phyloP scores from a whole-genome alignment of 1,284 basidiomycete genomes.

The Boletus sp. region DNA sequence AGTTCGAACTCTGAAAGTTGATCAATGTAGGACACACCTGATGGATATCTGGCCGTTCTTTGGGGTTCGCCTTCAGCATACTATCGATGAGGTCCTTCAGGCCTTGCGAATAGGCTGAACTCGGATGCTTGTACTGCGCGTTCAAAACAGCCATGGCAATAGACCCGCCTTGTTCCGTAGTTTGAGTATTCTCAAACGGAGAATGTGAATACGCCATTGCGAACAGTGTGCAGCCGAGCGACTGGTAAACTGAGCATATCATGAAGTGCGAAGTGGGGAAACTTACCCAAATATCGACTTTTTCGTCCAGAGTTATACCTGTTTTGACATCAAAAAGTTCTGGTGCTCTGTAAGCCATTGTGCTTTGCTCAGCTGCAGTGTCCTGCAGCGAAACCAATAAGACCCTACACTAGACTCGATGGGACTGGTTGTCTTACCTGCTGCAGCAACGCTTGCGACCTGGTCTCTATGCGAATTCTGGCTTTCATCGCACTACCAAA shows the following conservation, averaged over 20 bases:
- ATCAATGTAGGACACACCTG: slow-evolving; percentile 47
- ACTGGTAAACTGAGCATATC: slow-evolving; percentile 44
- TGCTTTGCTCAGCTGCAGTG: slow-evolving; percentile 90
- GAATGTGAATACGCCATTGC: slow-evolving; percentile 91
- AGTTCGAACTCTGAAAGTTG: not conserved
- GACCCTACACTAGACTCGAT: not conserved
- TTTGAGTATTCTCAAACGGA: slow-evolving; percentile 87
- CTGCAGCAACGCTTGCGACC: slow-evolving; percentile 82
- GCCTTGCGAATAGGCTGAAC: slow-evolving; percentile 75
- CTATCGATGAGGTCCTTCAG: slow-evolving; percentile 77
- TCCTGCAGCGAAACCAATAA: slow-evolving; percentile 49
- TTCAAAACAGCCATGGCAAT: slow-evolving; percentile 95
- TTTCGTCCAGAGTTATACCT: slow-evolving; percentile 81
- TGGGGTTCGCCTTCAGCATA: slow-evolving; percentile 79
- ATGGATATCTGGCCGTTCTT: slow-evolving; percentile 79
- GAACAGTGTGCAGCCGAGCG: slow-evolving; percentile 87
- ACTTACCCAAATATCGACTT: slow-evolving; percentile 92
- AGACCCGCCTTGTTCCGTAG: slow-evolving; percentile 82
- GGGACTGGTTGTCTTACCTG: slow-evolving; percentile 47
- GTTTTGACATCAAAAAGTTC: slow-evolving; percentile 96
- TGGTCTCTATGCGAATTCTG: slow-evolving; percentile 71
- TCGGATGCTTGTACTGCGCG: slow-evolving; percentile 85
- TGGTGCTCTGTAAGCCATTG: slow-evolving; percentile 94
- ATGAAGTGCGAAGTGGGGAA: not conserved
- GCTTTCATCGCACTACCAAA: slow-evolving; percentile 89